A percentile compares a stretch with the other conserved stretches of the same genome.
phyloP scores from a whole-genome alignment of 805 yeast genomes.

The Lachancea sp. region DNA sequence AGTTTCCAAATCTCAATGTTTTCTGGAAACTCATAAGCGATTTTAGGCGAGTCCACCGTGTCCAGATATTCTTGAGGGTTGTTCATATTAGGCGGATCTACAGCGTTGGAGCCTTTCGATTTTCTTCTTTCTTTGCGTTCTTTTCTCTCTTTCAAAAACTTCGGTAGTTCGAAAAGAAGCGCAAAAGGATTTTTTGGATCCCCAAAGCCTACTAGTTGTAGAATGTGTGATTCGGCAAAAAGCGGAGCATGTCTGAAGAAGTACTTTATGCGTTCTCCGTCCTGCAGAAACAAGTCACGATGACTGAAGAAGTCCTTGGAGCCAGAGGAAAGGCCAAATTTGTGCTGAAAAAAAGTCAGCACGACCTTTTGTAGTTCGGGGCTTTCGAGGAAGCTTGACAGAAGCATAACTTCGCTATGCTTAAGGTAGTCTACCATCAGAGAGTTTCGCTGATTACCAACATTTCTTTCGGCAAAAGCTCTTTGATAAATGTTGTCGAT shows the following conservation, averaged over 20 bases:
- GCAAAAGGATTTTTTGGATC: slow-evolving; percentile 73
- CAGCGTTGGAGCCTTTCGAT: slow-evolving; percentile 14
- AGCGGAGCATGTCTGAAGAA: slow-evolving; percentile 74
- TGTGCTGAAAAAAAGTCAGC: slow-evolving; percentile 56
- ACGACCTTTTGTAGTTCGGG: slow-evolving; percentile 53
- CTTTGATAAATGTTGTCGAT: slow-evolving; percentile 67
- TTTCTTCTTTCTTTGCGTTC: slow-evolving; percentile 63
- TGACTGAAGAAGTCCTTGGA: slow-evolving; percentile 56
- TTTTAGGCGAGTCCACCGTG: slow-evolving; percentile 25
- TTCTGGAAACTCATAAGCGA: slow-evolving; percentile 21
- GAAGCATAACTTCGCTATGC: slow-evolving; percentile 59
- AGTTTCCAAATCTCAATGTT: slow-evolving; percentile 43
- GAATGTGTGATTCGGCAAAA: slow-evolving; percentile 69
- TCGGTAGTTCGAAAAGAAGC: slow-evolving; percentile 62
- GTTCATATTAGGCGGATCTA: slow-evolving; percentile 8
- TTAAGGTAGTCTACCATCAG: slow-evolving; percentile 35
- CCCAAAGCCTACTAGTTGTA: slow-evolving; percentile 73
- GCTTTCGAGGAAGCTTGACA: slow-evolving; percentile 51
- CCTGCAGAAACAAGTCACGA: slow-evolving; percentile 35
- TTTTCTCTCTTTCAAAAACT: slow-evolving; percentile 62
- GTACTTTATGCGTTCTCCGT: slow-evolving; percentile 42
- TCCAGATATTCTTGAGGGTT: slow-evolving; percentile 15
- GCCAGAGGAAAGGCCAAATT: slow-evolving; percentile 56
- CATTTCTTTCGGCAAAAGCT: slow-evolving; percentile 37
- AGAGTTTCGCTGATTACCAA: slow-evolving; percentile 26